Evolutionary conservation across 306 rosid species (phyloP), one percentile per base, ranked within the genome.

Genomic region (Cicer judaicum): DNA sequence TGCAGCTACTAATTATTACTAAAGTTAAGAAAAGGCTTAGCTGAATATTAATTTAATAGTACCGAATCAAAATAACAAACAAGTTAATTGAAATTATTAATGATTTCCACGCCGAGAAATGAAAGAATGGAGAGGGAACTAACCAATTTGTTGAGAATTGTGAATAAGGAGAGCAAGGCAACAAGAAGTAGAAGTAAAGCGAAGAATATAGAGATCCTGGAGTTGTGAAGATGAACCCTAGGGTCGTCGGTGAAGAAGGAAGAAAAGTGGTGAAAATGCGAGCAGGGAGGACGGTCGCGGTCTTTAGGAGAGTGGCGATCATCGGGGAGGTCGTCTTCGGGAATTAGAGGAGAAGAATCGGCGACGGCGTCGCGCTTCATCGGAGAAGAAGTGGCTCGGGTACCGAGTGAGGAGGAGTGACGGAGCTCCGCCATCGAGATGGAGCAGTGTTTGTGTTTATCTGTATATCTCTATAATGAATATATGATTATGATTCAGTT

Each of bases 391-490:
- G 86, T 36, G 77, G 89, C 84, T 43, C 98, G 96, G 49, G 74
- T 56, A 40, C 96, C 97, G 56, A 88, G 67, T 63, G 98, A 83
- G 71, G 98, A 78, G 52, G 92, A 74, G 85, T 92, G 91, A 63
- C 99, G 74, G 75, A 95, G 89, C 98, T 95, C 99, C 72, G 90
- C 96, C 98, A 90, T 93, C 49, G 91, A n/a, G 54, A 67, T 13
- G 15, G 14, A n/a, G 10, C 44, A 7, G 1, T 16, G 5, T 69
- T 50, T 57, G 21, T 54, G 40, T 66, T 11, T 53, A 38, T 61
- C 18, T 36, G 44, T 56, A 40, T 62, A 4, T 63, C 7, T 21
- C 6, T 53, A 54, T 64, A 4, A 6, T 6, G 3, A 14, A 63
- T 41, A 5, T 40, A 5, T 14, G 5, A n/a, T 36, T 1, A 64